Conservation (phyloP, 139 green algal genomes). For the Coelastrella sp. region DNA sequence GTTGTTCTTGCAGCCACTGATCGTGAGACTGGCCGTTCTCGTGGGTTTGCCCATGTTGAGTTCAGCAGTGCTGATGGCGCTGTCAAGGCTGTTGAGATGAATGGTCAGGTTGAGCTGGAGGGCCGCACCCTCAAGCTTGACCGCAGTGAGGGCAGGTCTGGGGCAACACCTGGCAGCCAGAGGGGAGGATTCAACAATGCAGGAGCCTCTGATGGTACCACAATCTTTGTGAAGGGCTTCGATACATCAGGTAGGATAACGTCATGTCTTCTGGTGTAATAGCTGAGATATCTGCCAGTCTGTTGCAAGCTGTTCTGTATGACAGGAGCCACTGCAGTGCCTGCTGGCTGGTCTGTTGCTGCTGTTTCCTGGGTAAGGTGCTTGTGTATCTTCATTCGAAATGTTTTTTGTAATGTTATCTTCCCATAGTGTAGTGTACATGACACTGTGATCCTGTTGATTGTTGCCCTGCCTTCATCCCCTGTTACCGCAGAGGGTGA, state of each 20-base stretch:
- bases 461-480: too few relatives aligned
- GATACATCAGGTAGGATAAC: constrained; percentile 56
- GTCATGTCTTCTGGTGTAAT: too few relatives aligned
- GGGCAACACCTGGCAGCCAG: constrained; percentile 8
- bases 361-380: not conserved
- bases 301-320: too few relatives aligned
- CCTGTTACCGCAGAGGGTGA: constrained; percentile 57
- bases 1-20: constrained; percentile 47
- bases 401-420: too few relatives aligned
- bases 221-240: constrained; percentile 85
- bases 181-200: constrained; percentile 40
- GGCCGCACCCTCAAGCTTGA: constrained; percentile 74
- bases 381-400: not conserved
- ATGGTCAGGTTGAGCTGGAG: constrained; percentile 66
- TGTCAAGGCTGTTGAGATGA: constrained; percentile 62
- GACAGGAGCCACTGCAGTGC: too few relatives aligned
- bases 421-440: too few relatives aligned
- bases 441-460: too few relatives aligned
- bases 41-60: constrained; percentile 81
- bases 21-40: constrained; percentile 66
- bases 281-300: too few relatives aligned
- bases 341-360: too few relatives aligned
- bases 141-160: constrained; percentile 20
- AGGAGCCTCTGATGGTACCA: constrained; percentile 55
- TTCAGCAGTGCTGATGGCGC: constrained; percentile 62